Base-by-base conservation (phyloP, 2,329 filamentous ascomycete genomes). In the Emergomyces pasteurianus region DNA sequence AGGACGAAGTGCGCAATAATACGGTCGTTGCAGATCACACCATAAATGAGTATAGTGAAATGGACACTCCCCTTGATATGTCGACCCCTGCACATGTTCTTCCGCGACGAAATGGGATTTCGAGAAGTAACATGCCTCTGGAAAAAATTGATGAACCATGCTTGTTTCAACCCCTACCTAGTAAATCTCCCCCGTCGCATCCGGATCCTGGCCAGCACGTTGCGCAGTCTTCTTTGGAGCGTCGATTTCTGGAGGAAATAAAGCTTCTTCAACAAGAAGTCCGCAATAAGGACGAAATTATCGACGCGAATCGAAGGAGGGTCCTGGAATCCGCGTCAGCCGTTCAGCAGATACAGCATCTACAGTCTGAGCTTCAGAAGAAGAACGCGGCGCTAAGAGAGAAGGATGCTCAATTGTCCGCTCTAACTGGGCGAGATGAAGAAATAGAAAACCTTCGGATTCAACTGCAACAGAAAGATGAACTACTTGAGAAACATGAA, bases 31-130 rank as follows among this genome's bases (percentile, higher is more conserved):
- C 43, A 69, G 72, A 43, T 69, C 72, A 52, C 1, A 70, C 71
- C 7, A 65, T 73, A 7, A 71, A 66, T 10, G 75, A 75, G 55
- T 71, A 74, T 58, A 77, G 74, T 53, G 74, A 77, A 65, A 75
- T 76, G 49, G 74, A 72, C 2, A 74, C 74, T 10, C 74, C 75
- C 2, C 66, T 75, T 10, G 75, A 77, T 59, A 77, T 76, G 71
- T 77, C 75, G 1, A 77, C 75, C 0, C 75, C 75, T 5, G 75
- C 74, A 21, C 75, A 76, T 62, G 40, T 77, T 9, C 63, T 76
- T 52, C 61, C 62, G 58, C 71, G 70, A 58, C 63, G 73, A 38
- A 57, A 40, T 18, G 14, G 26, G 21, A 26, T 57, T 18, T 16
- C 42, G 40, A 67, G 62, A 6, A 67, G 66, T 43, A 66, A 66